A percentile compares a stretch with the other conserved stretches of the same genome.
phyloP scores from a whole-genome alignment of 2,329 filamentous ascomycete genomes.

The Colletotrichum spinosum region DNA sequence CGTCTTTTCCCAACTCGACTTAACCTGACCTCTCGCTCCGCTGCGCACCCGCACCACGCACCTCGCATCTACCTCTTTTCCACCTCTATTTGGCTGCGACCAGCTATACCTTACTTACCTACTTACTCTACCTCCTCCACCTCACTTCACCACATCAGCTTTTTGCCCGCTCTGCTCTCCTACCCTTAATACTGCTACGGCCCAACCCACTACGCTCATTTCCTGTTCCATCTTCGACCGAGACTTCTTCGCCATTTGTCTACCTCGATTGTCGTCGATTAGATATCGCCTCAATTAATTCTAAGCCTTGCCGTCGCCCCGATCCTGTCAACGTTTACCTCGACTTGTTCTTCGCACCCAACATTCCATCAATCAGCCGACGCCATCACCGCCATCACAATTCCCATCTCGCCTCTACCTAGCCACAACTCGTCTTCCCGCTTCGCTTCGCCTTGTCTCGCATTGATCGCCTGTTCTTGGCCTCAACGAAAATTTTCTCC shows the following conservation, averaged over 20 bases:
- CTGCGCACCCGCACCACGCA: slow-evolving; percentile 7
- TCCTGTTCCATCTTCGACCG: slow-evolving; percentile 18
- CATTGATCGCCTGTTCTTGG: no score
- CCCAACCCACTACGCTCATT: slow-evolving; percentile 35
- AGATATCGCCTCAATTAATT: slow-evolving; percentile 2
- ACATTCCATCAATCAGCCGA: neutral
- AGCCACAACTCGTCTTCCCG: no score
- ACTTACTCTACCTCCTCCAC: slow-evolving; percentile 5
- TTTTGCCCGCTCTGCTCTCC: slow-evolving; percentile 1
- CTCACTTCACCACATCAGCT: slow-evolving; percentile 7
- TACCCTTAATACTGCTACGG: slow-evolving; percentile 20
- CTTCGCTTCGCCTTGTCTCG: no score
- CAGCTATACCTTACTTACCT: slow-evolving; percentile 22
- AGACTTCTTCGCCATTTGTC: slow-evolving; percentile 4
- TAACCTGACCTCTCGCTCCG: slow-evolving; percentile 22
- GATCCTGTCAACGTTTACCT: slow-evolving; percentile 2
- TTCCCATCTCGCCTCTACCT: no score
- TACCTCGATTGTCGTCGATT: neutral
- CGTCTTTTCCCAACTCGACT: slow-evolving; percentile 25
- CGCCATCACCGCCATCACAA: no score
- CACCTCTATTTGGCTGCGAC: slow-evolving; percentile 1
- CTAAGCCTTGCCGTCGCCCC: neutral
- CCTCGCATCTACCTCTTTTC: slow-evolving; percentile 18
- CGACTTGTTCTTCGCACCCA: slow-evolving; percentile 7
- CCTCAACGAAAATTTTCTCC: no score